These are phyloP conservation scores for Stereocaulon alpinum DNA, from an alignment of 495 filamentous ascomycete species.

Conservation along the genomic window DNA sequence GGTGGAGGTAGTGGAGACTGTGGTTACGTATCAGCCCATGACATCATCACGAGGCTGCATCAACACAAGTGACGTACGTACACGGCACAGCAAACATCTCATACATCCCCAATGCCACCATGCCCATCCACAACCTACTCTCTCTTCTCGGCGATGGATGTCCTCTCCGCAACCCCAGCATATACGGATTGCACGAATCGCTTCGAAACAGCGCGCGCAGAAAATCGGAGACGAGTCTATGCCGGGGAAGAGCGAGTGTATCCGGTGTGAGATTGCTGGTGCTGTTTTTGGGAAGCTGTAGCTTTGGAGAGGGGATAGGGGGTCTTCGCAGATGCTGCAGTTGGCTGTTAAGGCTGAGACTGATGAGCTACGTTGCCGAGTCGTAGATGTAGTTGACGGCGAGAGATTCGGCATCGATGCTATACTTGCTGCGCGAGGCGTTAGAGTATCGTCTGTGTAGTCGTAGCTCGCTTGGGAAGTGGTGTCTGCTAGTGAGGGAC, in stretches of 20 bases:
- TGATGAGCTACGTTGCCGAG: not conserved
- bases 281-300: conserved; percentile 12
- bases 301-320: not conserved
- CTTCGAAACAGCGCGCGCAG: conserved; percentile 16
- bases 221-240: conserved; percentile 2
- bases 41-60: too few species aligned
- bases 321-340: not conserved
- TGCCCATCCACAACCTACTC: conserved; percentile 22
- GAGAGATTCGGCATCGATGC: not conserved
- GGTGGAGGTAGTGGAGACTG: conserved; percentile 12
- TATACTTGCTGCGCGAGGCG: not conserved
- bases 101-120: conserved; percentile 23
- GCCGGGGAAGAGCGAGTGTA: not conserved
- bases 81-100: conserved; percentile 15
- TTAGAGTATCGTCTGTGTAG: not conserved
- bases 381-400: not conserved
- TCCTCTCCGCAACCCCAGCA: conserved; percentile 22
- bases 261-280: not conserved
- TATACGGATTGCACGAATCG: conserved; percentile 12
- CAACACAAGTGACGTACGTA: not conserved
- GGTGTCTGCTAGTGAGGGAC: not conserved
- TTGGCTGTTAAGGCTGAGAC: not conserved
- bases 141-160: conserved; percentile 15
- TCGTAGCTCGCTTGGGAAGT: not conserved
- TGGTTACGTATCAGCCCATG: not conserved